These are phyloP conservation scores for Hibiscus mutabilis DNA, from an alignment of 345 rosid genomes.

Conservation along the genomic window DNA sequence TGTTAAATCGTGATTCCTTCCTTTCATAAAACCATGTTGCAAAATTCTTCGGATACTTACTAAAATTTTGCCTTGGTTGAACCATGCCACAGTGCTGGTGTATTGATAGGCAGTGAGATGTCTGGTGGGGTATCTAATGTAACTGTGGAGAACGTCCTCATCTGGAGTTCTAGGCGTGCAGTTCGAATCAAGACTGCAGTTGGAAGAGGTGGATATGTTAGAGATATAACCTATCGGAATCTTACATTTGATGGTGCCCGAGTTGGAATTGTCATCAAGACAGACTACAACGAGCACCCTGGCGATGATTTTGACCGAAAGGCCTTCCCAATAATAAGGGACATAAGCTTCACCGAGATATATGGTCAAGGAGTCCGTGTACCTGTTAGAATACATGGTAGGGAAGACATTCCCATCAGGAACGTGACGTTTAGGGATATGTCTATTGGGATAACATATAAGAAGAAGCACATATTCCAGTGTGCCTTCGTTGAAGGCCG, in stretches of 20 bases:
- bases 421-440: constrained; percentile 77
- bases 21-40: no score
- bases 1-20: background rate
- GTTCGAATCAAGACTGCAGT: constrained; percentile 94
- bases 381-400: constrained; percentile 89
- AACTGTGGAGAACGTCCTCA: constrained; percentile 65
- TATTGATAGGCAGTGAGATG: constrained; percentile 98
- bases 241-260: constrained; percentile 71
- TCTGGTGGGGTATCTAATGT: constrained; percentile 91
- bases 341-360: constrained; percentile 69
- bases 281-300: constrained; percentile 94
- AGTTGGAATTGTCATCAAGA: constrained; percentile 86
- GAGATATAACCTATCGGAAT: constrained; percentile 57
- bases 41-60: constrained; percentile 5
- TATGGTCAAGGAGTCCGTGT: constrained; percentile 93
- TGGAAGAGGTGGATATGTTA: constrained; percentile 92
- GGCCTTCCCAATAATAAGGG: constrained; percentile 57
- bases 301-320: constrained; percentile 70
- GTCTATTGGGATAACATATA: constrained; percentile 86
- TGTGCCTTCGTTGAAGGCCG: constrained; percentile 84
- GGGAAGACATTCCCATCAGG: constrained; percentile 68
- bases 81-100: constrained; percentile 68
- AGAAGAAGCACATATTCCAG: constrained; percentile 92
- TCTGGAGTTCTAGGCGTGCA: constrained; percentile 90
- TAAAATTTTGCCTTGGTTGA: constrained; percentile 16